Conservation (phyloP, 108 stramenopile genomes). For the Cyclotella distinguenda region DNA sequence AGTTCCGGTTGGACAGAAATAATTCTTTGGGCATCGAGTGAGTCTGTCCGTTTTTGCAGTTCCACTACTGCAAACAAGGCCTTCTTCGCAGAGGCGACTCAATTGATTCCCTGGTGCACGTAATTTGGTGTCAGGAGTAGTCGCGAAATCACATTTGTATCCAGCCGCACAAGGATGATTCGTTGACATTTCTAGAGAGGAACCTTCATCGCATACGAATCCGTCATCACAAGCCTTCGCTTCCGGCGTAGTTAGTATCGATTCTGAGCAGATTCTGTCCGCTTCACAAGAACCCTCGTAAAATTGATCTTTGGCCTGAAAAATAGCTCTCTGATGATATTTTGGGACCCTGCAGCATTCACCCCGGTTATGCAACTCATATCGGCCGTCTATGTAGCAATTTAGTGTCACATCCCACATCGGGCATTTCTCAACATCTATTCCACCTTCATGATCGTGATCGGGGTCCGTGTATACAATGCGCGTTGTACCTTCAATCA, state of each 20-base stretch:
- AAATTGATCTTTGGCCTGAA: slow-evolving; percentile 59
- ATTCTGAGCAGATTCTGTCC: slow-evolving; percentile 73
- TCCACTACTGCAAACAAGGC: slow-evolving; percentile 64
- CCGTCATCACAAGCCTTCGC: slow-evolving; percentile 76
- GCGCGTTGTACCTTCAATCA: slow-evolving; percentile 25
- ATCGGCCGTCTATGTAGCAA: slow-evolving; percentile 47
- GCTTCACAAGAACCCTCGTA: slow-evolving; percentile 89
- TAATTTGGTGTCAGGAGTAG: slow-evolving; percentile 75
- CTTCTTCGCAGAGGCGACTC: slow-evolving; percentile 61
- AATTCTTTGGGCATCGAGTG: slow-evolving; percentile 50
- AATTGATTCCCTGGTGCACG: slow-evolving; percentile 67
- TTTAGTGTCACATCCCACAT: slow-evolving; percentile 33
- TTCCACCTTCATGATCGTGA: slow-evolving; percentile 49
- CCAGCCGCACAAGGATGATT: slow-evolving; percentile 66
- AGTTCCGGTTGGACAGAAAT: slow-evolving; percentile 85
- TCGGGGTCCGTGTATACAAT: slow-evolving; percentile 53
- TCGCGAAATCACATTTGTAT: slow-evolving; percentile 80
- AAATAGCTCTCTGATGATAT: slow-evolving; percentile 41
- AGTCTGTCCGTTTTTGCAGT: slow-evolving; percentile 57
- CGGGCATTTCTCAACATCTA: slow-evolving; percentile 48
- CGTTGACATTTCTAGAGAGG: slow-evolving; percentile 48
- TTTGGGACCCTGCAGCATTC: slow-evolving; percentile 44
- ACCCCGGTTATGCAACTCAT: slow-evolving; percentile 39
- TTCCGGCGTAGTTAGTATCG: slow-evolving; percentile 33
- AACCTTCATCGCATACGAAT: slow-evolving; percentile 76